Percentiles rank a stretch among this genome's conserved stretches.
Evolutionary conservation across 176 grass and related monocot species (phyloP).

Genomic region (Coix lacrymajobi): DNA sequence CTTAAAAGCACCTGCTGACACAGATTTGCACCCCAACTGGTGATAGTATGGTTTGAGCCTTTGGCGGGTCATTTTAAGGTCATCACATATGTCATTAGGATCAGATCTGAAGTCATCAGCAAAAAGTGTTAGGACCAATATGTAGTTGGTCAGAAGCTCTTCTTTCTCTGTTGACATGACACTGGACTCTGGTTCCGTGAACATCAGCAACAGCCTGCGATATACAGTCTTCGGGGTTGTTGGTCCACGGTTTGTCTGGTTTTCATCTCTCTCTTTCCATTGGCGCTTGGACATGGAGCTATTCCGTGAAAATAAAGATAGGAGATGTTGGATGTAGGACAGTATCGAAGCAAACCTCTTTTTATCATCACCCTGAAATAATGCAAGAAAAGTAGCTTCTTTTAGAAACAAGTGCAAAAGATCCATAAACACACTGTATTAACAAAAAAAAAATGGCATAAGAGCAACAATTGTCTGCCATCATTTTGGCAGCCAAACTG

Average conservation of each 20-base stretch:
- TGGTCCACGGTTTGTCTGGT: conserved; percentile 5
- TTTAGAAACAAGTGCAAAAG: conserved; percentile 16
- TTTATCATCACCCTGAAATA: conserved; percentile 51
- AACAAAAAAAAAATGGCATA: conserved; percentile 2
- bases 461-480: background rate
- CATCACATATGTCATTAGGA: conserved; percentile 54
- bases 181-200: conserved; percentile 46
- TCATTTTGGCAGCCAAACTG: background rate
- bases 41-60: conserved; percentile 66
- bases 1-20: background rate
- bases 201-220: conserved; percentile 51
- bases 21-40: conserved; percentile 72
- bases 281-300: conserved; percentile 3
- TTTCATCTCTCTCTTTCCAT: conserved; percentile 5
- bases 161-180: conserved; percentile 56
- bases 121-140: conserved; percentile 85
- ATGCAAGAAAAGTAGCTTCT: conserved; percentile 7
- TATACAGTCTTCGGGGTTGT: conserved; percentile 42
- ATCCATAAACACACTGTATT: background rate
- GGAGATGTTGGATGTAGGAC: conserved; percentile 82
- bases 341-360: conserved; percentile 71
- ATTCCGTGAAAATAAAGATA: conserved; percentile 41
- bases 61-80: conserved; percentile 70
- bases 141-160: conserved; percentile 82
- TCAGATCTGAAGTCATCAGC: conserved; percentile 62